These are phyloP conservation scores for Pezizomycotina sp. DNA, from an alignment of 2,329 filamentous ascomycete genomes.

Conservation along the genomic window DNA sequence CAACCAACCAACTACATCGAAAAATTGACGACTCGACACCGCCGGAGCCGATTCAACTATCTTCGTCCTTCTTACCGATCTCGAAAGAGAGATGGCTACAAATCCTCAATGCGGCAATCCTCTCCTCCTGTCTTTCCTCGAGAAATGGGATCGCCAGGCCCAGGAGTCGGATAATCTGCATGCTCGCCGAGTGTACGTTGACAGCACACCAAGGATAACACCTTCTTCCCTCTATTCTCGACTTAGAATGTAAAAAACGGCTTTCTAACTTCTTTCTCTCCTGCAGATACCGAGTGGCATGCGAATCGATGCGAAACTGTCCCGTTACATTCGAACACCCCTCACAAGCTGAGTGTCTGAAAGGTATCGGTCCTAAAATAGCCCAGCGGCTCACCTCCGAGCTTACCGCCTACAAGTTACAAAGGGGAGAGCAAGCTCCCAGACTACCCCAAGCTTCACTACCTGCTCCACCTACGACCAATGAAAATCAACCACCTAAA, in stretches of 20 bases:
- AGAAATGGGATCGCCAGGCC: conserved; percentile 59
- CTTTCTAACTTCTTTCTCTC: not conserved
- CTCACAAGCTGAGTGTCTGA: conserved; percentile 53
- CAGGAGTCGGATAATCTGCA: conserved; percentile 28
- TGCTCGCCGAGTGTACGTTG: conserved; percentile 7
- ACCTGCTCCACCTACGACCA: conserved; percentile 7
- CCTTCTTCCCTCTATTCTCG: not conserved
- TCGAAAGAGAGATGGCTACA: conserved; percentile 26
- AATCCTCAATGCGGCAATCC: conserved; percentile 52
- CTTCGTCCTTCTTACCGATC: not conserved
- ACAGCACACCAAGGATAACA: not conserved
- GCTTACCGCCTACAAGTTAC: conserved; percentile 24
- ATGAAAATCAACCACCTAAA: conserved; percentile 7
- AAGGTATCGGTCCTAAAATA: conserved; percentile 55
- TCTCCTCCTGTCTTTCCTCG: conserved; percentile 54
- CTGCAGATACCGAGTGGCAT: conserved; percentile 54
- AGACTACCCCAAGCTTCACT: conserved; percentile 16
- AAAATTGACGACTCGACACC: no score
- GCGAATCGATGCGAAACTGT: conserved; percentile 59
- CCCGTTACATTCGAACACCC: conserved; percentile 56
- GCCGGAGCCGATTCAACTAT: no score
- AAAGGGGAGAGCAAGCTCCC: conserved; percentile 19
- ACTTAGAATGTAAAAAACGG: not conserved
- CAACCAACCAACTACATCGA: no score
- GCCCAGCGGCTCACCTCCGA: conserved; percentile 49